A percentile compares a stretch with the other conserved stretches of the same genome.
phyloP scores from a whole-genome alignment of 2,329 filamentous ascomycete species.

The Phoma sp. region DNA sequence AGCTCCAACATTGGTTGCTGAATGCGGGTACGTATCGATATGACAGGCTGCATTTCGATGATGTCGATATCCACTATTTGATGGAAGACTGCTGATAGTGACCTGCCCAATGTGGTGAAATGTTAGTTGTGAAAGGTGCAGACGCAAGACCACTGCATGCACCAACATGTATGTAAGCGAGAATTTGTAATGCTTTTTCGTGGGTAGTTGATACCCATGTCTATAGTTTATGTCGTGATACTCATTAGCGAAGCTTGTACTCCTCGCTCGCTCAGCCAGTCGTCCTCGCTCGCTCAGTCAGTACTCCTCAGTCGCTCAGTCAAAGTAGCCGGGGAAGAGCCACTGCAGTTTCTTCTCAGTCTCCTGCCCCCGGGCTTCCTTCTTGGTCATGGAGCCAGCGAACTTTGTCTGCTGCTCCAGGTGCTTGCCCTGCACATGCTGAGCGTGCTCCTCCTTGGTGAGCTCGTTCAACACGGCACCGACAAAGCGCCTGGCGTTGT shows the following conservation, averaged over 20 bases:
- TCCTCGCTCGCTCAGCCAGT: conserved; percentile 41
- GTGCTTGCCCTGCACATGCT: conserved; percentile 82
- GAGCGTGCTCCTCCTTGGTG: conserved; percentile 75
- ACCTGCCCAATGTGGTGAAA: conserved; percentile 24
- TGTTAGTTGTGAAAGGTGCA: background rate
- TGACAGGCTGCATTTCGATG: conserved; percentile 22
- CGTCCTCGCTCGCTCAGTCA: conserved; percentile 5
- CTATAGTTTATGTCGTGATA: conserved; percentile 17
- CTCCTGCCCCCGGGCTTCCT: conserved; percentile 74
- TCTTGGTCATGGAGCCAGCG: conserved; percentile 83
- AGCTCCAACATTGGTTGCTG: conserved; percentile 7
- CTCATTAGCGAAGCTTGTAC: conserved; percentile 5
- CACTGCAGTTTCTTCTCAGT: conserved; percentile 82
- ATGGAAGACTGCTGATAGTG: conserved; percentile 7
- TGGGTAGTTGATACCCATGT: conserved; percentile 4
- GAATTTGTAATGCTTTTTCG: conserved; percentile 15
- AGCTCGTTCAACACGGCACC: conserved; percentile 88
- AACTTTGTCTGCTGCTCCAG: conserved; percentile 78
- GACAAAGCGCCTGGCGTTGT: conserved; percentile 86
- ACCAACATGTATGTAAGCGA: background rate
- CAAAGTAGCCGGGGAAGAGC: conserved; percentile 84
- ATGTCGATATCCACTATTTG: conserved; percentile 21
- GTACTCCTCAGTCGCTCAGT: conserved; percentile 34
- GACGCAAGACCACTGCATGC: conserved; percentile 8
- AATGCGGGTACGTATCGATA: conserved; percentile 28